A percentile compares a stretch with the other conserved stretches of the same genome.
phyloP scores from a whole-genome alignment of 139 green algal species.

The Dunaliella primolecta region DNA sequence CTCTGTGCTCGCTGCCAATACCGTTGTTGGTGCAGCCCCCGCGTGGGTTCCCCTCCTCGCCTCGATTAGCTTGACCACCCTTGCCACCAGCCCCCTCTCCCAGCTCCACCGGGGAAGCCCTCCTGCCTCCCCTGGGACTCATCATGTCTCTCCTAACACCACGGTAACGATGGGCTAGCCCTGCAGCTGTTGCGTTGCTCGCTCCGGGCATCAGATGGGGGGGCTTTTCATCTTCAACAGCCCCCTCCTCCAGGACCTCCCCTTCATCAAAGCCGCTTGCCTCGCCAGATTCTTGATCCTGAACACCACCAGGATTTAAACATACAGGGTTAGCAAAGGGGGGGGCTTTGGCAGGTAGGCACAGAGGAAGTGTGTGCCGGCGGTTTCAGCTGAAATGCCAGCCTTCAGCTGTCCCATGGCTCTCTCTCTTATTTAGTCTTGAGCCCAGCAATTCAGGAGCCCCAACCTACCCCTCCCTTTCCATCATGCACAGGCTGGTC shows the following conservation, averaged over 20 bases:
- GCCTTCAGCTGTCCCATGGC: too few species aligned
- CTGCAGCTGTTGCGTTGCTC: too few species aligned
- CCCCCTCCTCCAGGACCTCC: not conserved
- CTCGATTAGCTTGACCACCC: not conserved
- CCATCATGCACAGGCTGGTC: not conserved
- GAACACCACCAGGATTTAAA: too few species aligned
- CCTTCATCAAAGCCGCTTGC: conserved; percentile 9
- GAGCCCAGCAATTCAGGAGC: too few species aligned
- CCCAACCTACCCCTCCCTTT: not conserved
- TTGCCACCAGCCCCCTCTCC: not conserved
- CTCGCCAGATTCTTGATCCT: conserved; percentile 22
- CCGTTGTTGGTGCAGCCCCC: not conserved
- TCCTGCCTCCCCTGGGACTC: not conserved
- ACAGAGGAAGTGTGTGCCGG: too few species aligned
- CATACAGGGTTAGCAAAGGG: too few species aligned
- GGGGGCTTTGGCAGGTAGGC: too few species aligned
- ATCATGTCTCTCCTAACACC: not conserved
- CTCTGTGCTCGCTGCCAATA: conserved; percentile 16
- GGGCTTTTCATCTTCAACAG: not conserved
- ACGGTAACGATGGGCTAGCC: not conserved
- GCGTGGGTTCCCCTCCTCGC: too few species aligned
- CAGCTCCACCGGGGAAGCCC: too few species aligned
- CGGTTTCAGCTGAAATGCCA: too few species aligned
- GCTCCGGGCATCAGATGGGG: too few species aligned
- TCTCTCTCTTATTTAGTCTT: too few species aligned